Base-by-base conservation (phyloP, 768 basidiomycete species). In the Candolleomyces efflorescens region DNA sequence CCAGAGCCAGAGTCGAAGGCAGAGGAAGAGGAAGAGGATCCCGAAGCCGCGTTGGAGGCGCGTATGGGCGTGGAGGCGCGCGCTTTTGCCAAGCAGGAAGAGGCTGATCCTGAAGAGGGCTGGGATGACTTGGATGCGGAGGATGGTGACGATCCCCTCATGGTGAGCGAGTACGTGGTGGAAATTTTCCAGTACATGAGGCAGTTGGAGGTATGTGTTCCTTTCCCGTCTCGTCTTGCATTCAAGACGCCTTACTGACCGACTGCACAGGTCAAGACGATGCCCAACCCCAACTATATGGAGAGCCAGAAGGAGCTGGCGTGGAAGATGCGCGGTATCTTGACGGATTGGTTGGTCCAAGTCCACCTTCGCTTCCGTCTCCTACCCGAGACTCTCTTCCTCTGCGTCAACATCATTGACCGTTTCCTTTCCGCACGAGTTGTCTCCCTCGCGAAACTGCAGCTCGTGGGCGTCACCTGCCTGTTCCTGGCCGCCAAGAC, bases 251-350 rank as follows among this genome's bases (percentile, higher is more conserved):
- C 44, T 36, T 26, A 43, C 56, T 23, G 54, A 44, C 22, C 41
- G 11, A 7, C 59, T 37, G 10, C n/a, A 48, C 59, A 83, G 94
- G 75, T 86, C 63, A 79, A 77, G 15, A 94, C 90, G 0, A 87
- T 97, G 80, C 92, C 97, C 6, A 92, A 92, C 65, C 87, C 93
- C 2, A 85, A 92, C 68, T 99, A 98, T 73, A 99, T 98, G 94
- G 83, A 89, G 37, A 87, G 78, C 63, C 97, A 99, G 72, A 89
- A 88, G 64, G 93, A 98, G 62, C 82, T 99, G 43, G 89, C 91
- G 1, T 98, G 96, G 96, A 89, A 90, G 62, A 96, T 96, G 91
- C 91, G 96, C 9, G 89, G 90, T 6, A 90, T 98, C 62, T 82
- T 98, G 24, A 88, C 90, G 58, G 96, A 98, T 76, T 98, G 95